A percentile compares a stretch with the other conserved stretches of the same genome.
phyloP scores from a whole-genome alignment of 2,329 filamentous ascomycete genomes.

The Zopfia rhizophila region DNA sequence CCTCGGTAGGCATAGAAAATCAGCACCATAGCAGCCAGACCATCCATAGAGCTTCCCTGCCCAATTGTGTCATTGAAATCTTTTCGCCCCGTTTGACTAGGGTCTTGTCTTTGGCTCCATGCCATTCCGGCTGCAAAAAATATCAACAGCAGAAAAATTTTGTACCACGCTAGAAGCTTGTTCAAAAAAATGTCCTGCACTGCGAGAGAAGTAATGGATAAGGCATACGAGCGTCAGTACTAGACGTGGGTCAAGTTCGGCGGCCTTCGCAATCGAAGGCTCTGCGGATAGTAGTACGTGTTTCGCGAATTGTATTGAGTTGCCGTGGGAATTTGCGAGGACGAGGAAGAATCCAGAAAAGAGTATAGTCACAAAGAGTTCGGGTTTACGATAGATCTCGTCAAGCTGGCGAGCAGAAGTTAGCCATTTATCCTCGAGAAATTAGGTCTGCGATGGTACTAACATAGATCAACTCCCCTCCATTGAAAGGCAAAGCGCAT shows the following conservation, averaged over 20 bases:
- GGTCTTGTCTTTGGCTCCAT: slow-evolving; percentile 7
- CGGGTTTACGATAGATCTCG: slow-evolving; percentile 47
- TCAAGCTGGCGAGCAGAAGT: slow-evolving; percentile 17
- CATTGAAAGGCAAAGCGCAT: slow-evolving; percentile 58
- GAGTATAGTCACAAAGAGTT: slow-evolving; percentile 50
- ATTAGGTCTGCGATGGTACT: slow-evolving; percentile 28
- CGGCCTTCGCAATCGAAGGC: slow-evolving; percentile 19
- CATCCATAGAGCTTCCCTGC: slow-evolving; percentile 30
- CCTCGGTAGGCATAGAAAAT: slow-evolving; percentile 53
- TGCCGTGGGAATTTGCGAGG: slow-evolving; percentile 50
- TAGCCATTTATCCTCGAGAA: neutral
- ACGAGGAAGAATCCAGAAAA: slow-evolving; percentile 52
- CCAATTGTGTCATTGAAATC: slow-evolving; percentile 37
- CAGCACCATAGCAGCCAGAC: slow-evolving; percentile 40
- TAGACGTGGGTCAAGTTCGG: slow-evolving; percentile 39
- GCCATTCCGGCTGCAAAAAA: slow-evolving; percentile 34
- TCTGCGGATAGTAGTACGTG: slow-evolving; percentile 43
- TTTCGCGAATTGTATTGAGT: slow-evolving; percentile 47
- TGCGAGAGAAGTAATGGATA: slow-evolving; percentile 49
- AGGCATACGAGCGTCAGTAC: slow-evolving; percentile 51
- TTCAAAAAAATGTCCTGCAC: slow-evolving; percentile 48
- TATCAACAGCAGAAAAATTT: slow-evolving; percentile 45
- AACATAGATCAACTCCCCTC: slow-evolving; percentile 57
- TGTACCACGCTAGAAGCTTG: slow-evolving; percentile 50
- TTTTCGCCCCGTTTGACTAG: slow-evolving; percentile 14